phyloP scores from a whole-genome alignment of 2,329 filamentous ascomycete species.

The Penicillium sp. region DNA sequence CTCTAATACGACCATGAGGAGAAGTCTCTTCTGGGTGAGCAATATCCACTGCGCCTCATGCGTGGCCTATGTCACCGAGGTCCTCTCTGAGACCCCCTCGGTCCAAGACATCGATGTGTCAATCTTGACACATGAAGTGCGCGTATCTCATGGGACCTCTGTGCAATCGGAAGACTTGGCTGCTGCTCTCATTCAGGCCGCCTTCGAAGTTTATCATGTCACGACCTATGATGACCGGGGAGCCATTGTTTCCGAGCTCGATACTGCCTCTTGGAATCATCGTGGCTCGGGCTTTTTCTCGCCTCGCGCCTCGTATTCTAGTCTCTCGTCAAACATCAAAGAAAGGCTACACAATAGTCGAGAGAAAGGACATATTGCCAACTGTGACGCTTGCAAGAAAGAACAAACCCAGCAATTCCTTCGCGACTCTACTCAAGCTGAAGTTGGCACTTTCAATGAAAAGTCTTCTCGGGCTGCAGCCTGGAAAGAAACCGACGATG shows the following conservation, averaged over 20 bases:
- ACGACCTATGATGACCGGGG: slow-evolving; percentile 47
- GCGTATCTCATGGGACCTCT: slow-evolving; percentile 45
- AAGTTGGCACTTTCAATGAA: slow-evolving; percentile 22
- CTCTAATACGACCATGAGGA: slow-evolving; percentile 16
- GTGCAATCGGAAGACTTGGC: slow-evolving; percentile 44
- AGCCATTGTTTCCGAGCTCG: slow-evolving; percentile 41
- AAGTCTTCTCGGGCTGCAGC: slow-evolving; percentile 17
- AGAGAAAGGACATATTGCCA: slow-evolving; percentile 53
- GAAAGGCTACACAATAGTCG: slow-evolving; percentile 27
- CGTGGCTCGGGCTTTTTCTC: slow-evolving; percentile 35
- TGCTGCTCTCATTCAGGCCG: slow-evolving; percentile 49
- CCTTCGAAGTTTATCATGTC: slow-evolving; percentile 55
- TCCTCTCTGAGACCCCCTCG: slow-evolving; percentile 46
- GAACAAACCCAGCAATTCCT: slow-evolving; percentile 41
- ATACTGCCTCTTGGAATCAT: slow-evolving; percentile 42
- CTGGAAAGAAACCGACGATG: slow-evolving; percentile 1
- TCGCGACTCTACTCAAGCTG: slow-evolving; percentile 22
- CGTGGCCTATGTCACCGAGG: slow-evolving; percentile 52
- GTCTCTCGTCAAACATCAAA: slow-evolving; percentile 30
- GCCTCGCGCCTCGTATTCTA: slow-evolving; percentile 28
- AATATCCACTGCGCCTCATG: slow-evolving; percentile 58
- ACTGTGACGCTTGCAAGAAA: slow-evolving; percentile 57
- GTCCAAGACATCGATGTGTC: slow-evolving; percentile 49
- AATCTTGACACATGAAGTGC: slow-evolving; percentile 53
- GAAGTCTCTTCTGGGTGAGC: slow-evolving; percentile 51